Conservation (phyloP, 164 flowering plant species). For the Kalanchoe fedtschenkoi region DNA sequence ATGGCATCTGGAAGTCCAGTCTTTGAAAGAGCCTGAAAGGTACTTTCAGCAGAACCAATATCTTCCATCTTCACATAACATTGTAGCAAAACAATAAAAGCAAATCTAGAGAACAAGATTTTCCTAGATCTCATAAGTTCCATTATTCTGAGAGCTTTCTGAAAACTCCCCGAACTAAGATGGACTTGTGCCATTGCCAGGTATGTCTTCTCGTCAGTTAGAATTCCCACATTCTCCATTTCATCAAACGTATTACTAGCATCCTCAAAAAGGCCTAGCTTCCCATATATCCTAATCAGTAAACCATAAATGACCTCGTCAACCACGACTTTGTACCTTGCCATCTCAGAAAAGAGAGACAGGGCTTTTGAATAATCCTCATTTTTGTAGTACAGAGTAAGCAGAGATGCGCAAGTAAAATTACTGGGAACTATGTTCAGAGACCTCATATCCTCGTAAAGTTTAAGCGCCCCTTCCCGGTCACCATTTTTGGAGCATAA, state of each 20-base stretch:
- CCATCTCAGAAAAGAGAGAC: slow-evolving; percentile 75
- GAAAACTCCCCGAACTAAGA: slow-evolving; percentile 45
- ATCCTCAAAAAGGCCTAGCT: slow-evolving; percentile 80
- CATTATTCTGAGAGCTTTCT: slow-evolving; percentile 45
- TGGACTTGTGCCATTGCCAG: slow-evolving; percentile 86
- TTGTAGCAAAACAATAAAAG: slow-evolving; percentile 47
- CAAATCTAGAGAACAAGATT: slow-evolving; percentile 60
- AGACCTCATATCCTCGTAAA: slow-evolving; percentile 75
- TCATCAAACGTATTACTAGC: slow-evolving; percentile 67
- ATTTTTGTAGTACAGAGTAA: slow-evolving; percentile 49
- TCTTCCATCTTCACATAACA: slow-evolving; percentile 61
- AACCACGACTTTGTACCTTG: slow-evolving; percentile 31
- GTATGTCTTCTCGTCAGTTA: slow-evolving; percentile 68
- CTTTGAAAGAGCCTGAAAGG: slow-evolving; percentile 58
- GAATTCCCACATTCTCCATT: slow-evolving; percentile 46
- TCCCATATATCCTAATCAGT: slow-evolving; percentile 84
- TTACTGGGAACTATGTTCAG: slow-evolving; percentile 57
- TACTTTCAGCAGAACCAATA: slow-evolving; percentile 51
- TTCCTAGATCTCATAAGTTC: slow-evolving; percentile 59
- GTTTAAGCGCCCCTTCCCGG: slow-evolving; percentile 36
- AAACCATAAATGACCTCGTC: slow-evolving; percentile 95
- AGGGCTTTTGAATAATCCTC: slow-evolving; percentile 77
- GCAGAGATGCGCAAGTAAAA: slow-evolving; percentile 83
- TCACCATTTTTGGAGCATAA: slow-evolving; percentile 33
- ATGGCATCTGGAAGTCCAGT: slow-evolving; percentile 55